Base-by-base conservation (phyloP, 352 stramenopile genomes). In the Phytopythium vexans region DNA sequence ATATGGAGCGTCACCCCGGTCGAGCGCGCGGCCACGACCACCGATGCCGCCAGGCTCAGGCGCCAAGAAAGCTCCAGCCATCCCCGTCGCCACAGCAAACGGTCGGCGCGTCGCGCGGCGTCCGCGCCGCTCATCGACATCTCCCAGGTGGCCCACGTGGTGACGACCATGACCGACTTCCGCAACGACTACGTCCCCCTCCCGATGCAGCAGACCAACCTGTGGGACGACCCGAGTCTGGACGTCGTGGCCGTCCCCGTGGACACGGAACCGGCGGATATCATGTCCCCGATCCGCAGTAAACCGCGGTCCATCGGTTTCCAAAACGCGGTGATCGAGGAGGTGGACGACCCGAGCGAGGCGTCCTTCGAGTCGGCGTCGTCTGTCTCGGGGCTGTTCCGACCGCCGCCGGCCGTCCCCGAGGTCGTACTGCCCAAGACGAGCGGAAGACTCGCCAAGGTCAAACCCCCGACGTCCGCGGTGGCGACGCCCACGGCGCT, bases 81-180 rank as follows among this genome's bases (percentile, higher is more conserved):
- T 27, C 21, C 41, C 21, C 50, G 60, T 8, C 58, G 56, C 4
- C 46, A 60, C 16, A 53, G 59, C 15, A 65, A 62, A 32, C 50
- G 58, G 8, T 60, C 56, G n/a, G 55, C 21, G 55, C 72, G 76
- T 46, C 68, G 69, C 10, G 39, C 69, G 34, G 58, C 49, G 1
- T 65, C 66, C 0, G 72, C 66, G 1, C 73, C 68, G 4, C 58
- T 84, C n/a, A 65, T 86, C 4, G 75, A 86, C 60, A 90, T 92
- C 51, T 49, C 64, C 21, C 82, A 92, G 51, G 82, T 92, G 39
- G 82, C 82, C 3, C 69, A 92, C 56, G 75, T 82, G 3, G 67
- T 92, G 16, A 86, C 75, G 33, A 84, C 71, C 10, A 64, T 78
- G 55, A 77, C 66, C 1, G 76, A 92, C 59, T 92, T 87, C 65